Conservation (phyloP, 768 basidiomycete species). For the Rhizopogon vesiculosus region DNA sequence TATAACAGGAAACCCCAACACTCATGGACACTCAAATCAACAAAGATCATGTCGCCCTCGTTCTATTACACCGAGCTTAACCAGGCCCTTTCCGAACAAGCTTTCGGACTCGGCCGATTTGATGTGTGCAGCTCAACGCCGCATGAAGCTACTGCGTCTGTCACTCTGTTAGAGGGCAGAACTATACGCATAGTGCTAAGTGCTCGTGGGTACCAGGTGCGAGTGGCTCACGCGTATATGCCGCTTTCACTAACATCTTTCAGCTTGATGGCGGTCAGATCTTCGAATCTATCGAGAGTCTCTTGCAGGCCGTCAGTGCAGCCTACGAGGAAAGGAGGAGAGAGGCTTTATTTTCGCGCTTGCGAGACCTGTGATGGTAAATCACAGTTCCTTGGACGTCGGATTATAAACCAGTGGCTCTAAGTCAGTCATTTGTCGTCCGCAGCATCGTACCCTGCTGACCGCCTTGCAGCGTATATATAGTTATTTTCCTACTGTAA, state of each 20-base stretch:
- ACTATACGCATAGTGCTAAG: slow-evolving; percentile 43
- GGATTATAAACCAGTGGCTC: not conserved
- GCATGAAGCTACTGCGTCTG: slow-evolving; percentile 46
- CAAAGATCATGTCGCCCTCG: slow-evolving; percentile 15
- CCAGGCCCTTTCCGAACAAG: slow-evolving; percentile 52
- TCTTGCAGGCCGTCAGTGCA: slow-evolving; percentile 53
- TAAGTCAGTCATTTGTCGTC: not conserved
- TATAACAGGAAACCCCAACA: slow-evolving; percentile 16
- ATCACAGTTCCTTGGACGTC: not conserved
- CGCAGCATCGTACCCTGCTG: not conserved
- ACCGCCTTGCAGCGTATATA: not conserved
- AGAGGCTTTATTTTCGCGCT: slow-evolving; percentile 41
- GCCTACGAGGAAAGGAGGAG: slow-evolving; percentile 44
- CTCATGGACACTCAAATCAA: slow-evolving; percentile 15
- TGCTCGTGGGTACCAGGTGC: slow-evolving; percentile 53
- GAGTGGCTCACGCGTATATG: slow-evolving; percentile 4
- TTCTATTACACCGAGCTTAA: slow-evolving; percentile 46
- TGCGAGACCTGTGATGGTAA: slow-evolving; percentile 36
- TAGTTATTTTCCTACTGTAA: not conserved
- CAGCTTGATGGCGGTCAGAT: slow-evolving; percentile 23
- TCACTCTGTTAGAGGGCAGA: slow-evolving; percentile 55
- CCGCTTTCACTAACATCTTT: slow-evolving; percentile 6
- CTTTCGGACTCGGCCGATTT: slow-evolving; percentile 49
- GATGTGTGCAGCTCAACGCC: slow-evolving; percentile 32
- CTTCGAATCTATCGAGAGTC: slow-evolving; percentile 57